Evolutionary conservation across 139 green algal genomes (phyloP).

Genomic region (Ulvella scutata): DNA sequence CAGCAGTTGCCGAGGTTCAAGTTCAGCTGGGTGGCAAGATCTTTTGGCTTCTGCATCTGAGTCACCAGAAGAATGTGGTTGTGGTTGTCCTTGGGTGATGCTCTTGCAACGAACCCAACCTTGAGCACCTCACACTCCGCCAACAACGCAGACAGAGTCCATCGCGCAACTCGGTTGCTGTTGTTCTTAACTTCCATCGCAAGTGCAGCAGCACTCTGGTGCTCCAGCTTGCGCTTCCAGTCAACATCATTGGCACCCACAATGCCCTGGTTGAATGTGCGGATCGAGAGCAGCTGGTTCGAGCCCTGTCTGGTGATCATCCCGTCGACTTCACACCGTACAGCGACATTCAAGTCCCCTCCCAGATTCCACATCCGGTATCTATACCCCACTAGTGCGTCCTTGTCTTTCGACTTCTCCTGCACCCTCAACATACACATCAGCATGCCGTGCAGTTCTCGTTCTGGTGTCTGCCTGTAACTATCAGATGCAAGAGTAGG

Average conservation of each 20-base stretch:
- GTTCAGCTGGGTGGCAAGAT: conserved; percentile 87
- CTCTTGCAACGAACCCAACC: conserved; percentile 64
- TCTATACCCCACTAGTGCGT: conserved; percentile 21
- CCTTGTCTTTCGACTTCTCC: neutral
- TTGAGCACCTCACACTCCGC: conserved; percentile 84
- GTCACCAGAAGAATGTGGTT: conserved; percentile 85
- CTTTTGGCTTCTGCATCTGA: conserved; percentile 67
- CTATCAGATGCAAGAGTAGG: too few species aligned
- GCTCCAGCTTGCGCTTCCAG: conserved; percentile 92
- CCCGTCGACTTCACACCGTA: conserved; percentile 83
- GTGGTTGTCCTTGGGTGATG: conserved; percentile 43
- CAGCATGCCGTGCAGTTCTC: too few species aligned
- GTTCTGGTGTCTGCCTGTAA: too few species aligned
- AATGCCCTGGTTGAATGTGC: conserved; percentile 80
- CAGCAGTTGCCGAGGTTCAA: conserved; percentile 91
- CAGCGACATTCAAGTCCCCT: conserved; percentile 48
- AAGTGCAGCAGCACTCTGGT: conserved; percentile 86
- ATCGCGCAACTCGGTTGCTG: conserved; percentile 92
- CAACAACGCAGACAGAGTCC: conserved; percentile 83
- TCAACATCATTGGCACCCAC: conserved; percentile 33
- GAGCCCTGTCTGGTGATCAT: conserved; percentile 40
- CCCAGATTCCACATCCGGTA: conserved; percentile 74
- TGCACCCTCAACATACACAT: neutral
- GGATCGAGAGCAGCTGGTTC: conserved; percentile 62
- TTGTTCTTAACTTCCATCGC: conserved; percentile 98